Evolutionary conservation across 768 basidiomycete species (phyloP), one percentile per base, ranked within the genome.

Genomic region (Lentinula lateritia): DNA sequence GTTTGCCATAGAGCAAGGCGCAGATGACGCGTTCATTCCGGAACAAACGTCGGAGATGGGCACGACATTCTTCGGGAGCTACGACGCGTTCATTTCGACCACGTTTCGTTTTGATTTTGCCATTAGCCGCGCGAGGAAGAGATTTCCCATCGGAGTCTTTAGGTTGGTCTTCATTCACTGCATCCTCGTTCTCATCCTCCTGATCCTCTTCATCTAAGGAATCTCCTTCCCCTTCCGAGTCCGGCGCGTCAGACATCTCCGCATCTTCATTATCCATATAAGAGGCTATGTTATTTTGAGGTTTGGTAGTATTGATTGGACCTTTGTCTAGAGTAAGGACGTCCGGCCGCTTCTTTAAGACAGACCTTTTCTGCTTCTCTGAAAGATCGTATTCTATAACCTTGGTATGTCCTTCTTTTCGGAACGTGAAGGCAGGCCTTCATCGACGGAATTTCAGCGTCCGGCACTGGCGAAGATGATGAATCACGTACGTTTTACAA

Each of bases 341-440:
- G 70, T 95, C 81, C 13, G 89, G 91, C n/a, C 92, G 84, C 66
- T 77, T 85, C 60, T 87, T 71, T 12, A 81, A 76, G 9, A 83
- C 58, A 16, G 83, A 79, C 5, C 72, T 80, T 73, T 92, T 94
- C 71, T 93, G 88, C 73, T 94, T 96, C 2, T 72, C 55, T 6
- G 92, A 79, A 36, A 98, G 81, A 67, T 95, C 95, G 69, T 93
- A 92, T 75, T 98, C 95, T 70, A 98, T 89, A 60, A 99, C 83
- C 75, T 98, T 98, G 55, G 90, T 93, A 72, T 91, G 81, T 0
- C 92, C 93, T 69, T 99, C 97, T 73, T 93, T 98, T 58, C 95
- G 89, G 74, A 91, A 93, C 0, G 94, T 93, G 71, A 92, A 95
- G 2, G 83, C 87, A 66, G 82, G 74, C 34, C 93, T 95, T 65